Evolutionary conservation across 106 monocot species (phyloP), one percentile per base, ranked within the genome.

Genomic region (Hemerocallis citrina): DNA sequence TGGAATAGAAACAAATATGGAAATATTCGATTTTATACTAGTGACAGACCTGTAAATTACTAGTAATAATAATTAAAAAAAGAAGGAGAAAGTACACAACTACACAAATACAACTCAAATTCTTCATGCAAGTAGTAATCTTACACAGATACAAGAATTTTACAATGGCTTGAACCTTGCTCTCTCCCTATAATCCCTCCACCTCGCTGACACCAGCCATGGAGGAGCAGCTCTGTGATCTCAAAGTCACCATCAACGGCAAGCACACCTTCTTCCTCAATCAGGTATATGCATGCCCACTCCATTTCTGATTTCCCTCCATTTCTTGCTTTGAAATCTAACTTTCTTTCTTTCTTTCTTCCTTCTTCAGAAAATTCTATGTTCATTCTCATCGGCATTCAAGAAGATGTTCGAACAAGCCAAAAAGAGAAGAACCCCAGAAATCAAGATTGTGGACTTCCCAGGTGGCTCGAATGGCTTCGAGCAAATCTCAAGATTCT

Each of bases 241-340:
- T 84, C 58, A 84, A 81, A 66, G 68, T 89, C n/a, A 71, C 69
- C 55, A 72, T 89, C 74, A 78, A 89, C 75, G 84, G 80, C 15
- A 58, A 81, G 39, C 75, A 81, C 51, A 75, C 72, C 16, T 84
- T 89, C 67, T 70, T 65, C 49, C 66, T 89, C 65, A 68, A 89
- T 52, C 77, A 89, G 89, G 83, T 83, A 75, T 6, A 6, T 38
- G 5, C 37, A 38, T 28, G 41, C 7, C 41, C 41, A 4, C 11
- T 46, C 21, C 46, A n/a, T 12, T 21, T 46, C 14, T 15, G 2
- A 43, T 46, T 3, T 31, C 55, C 29, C 32, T 31, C 32, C 55
- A 14, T 9, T 55, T 55, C 29, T 31, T 55, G 32, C 32, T 31
- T 6, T 27, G 15, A n/a, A n/a, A n/a, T n/a, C n/a, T n/a, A n/a